A percentile compares a stretch with the other conserved stretches of the same genome.
Evolutionary conservation across 2,329 filamentous ascomycete genomes (phyloP).

Genomic region (Colletotrichum horii): DNA sequence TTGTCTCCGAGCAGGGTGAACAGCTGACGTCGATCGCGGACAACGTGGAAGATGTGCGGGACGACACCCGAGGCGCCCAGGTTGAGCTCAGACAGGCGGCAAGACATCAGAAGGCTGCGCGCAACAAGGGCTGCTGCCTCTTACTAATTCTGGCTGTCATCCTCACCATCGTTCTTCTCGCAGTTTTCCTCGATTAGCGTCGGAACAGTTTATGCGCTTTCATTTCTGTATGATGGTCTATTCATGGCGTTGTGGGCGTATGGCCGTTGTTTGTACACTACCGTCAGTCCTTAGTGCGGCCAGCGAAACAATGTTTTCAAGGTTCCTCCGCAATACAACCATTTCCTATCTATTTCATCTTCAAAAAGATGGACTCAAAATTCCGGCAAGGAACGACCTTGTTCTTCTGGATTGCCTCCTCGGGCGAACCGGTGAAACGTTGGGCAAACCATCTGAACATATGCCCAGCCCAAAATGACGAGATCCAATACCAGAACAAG

Average conservation of each 20-base stretch:
- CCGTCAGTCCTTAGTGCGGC: not conserved
- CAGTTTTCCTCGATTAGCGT: conserved; percentile 74
- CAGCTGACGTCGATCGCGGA: conserved; percentile 85
- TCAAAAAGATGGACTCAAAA: not conserved
- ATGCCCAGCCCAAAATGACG: conserved; percentile 24
- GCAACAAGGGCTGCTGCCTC: conserved; percentile 93
- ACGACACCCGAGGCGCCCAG: conserved; percentile 85
- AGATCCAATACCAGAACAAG: conserved; percentile 45
- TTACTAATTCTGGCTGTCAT: conserved; percentile 89
- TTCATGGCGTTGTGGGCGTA: conserved; percentile 11
- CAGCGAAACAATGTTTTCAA: not conserved
- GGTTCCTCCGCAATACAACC: not conserved
- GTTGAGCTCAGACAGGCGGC: conserved; percentile 84
- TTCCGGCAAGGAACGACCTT: not conserved
- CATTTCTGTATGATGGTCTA: not conserved
- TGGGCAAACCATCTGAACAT: not conserved
- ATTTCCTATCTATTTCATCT: not conserved
- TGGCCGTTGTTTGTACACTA: conserved; percentile 19
- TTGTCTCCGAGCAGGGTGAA: conserved; percentile 92
- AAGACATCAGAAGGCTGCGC: conserved; percentile 91
- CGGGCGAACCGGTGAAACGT: not conserved
- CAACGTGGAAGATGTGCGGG: conserved; percentile 83
- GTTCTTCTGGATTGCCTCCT: not conserved
- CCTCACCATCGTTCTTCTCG: conserved; percentile 86
- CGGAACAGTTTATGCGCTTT: not conserved